A percentile compares a stretch with the other conserved stretches of the same genome.
phyloP scores from a whole-genome alignment of 495 filamentous ascomycete genomes.

The Aspergillus kassunensis region DNA sequence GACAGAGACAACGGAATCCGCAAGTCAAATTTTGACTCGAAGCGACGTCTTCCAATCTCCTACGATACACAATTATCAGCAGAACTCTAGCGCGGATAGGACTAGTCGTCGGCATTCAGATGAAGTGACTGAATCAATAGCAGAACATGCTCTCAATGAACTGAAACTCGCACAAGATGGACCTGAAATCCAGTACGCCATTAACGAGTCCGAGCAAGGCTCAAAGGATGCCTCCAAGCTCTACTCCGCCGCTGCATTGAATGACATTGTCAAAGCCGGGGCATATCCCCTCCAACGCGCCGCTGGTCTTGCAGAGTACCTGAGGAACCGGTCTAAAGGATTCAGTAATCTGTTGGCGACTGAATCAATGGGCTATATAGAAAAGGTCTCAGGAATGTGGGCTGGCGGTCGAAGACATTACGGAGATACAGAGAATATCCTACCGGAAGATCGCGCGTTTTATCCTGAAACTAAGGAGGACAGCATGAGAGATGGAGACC shows the following conservation, averaged over 20 bases:
- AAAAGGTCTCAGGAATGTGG: constrained; percentile 98
- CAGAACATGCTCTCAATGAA: constrained; percentile 17
- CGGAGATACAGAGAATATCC: constrained; percentile 64
- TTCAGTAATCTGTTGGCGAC: constrained; percentile 85
- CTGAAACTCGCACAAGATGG: constrained; percentile 2
- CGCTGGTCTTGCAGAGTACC: constrained; percentile 76
- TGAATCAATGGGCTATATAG: constrained; percentile 95
- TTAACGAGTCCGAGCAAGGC: constrained; percentile 22
- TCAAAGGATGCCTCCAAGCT: constrained; percentile 21
- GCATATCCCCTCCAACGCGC: constrained; percentile 82
- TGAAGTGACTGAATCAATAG: constrained; percentile 37
- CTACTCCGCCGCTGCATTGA: constrained; percentile 55
- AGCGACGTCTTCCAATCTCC: constrained; percentile 91
- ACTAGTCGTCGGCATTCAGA: constrained; percentile 34
- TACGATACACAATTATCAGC: constrained; percentile 52
- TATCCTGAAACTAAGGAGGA: constrained; percentile 64
- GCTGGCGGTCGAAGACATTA: constrained; percentile 89
- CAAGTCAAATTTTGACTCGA: constrained; percentile 81
- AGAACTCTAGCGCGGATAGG: constrained; percentile 27
- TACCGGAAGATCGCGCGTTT: constrained; percentile 58
- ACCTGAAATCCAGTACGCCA: constrained; percentile 14
- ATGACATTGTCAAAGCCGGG: constrained; percentile 70
- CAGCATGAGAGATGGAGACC: constrained; percentile 58
- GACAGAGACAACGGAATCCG: constrained; percentile 71
- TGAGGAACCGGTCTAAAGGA: constrained; percentile 68